Conservation (phyloP, 768 basidiomycete species). For the Naganishia antarctica region DNA sequence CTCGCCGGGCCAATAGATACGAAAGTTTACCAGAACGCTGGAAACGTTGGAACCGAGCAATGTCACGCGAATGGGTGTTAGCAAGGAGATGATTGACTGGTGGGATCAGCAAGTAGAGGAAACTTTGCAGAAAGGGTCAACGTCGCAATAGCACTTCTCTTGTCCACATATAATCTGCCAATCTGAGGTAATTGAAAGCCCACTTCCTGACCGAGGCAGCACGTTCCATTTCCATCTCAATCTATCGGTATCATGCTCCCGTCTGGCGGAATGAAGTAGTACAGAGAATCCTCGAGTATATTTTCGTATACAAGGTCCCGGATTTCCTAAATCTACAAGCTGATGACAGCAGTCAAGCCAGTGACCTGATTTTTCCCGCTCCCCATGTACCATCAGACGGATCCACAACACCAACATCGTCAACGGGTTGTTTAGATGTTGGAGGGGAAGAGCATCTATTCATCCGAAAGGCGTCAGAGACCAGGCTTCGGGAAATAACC, state of each 20-base stretch:
- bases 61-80: constrained; percentile 37
- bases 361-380: constrained; percentile 16
- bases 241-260: constrained; percentile 14
- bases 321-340: constrained; percentile 4
- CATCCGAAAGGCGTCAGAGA: not conserved
- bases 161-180: not conserved
- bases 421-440: constrained; percentile 43
- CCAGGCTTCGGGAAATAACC: not conserved
- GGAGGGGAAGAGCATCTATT: constrained; percentile 50
- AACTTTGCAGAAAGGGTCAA: constrained; percentile 5
- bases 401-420: constrained; percentile 22
- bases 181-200: too few relatives aligned
- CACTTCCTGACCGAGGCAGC: too few relatives aligned
- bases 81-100: constrained; percentile 41
- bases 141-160: not conserved
- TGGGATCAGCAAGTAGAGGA: constrained; percentile 34
- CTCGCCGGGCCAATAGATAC: constrained; percentile 32
- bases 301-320: constrained; percentile 8
- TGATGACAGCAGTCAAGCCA: constrained; percentile 17
- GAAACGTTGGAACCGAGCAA: constrained; percentile 42
- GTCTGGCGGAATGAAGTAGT: constrained; percentile 17
- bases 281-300: constrained; percentile 18
- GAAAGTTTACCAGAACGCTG: constrained; percentile 40
- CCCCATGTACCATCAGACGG: constrained; percentile 12
- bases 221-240: constrained; percentile 5